Evolutionary conservation across 108 stramenopile species (phyloP).

Genomic region (Cyclotella sp.): DNA sequence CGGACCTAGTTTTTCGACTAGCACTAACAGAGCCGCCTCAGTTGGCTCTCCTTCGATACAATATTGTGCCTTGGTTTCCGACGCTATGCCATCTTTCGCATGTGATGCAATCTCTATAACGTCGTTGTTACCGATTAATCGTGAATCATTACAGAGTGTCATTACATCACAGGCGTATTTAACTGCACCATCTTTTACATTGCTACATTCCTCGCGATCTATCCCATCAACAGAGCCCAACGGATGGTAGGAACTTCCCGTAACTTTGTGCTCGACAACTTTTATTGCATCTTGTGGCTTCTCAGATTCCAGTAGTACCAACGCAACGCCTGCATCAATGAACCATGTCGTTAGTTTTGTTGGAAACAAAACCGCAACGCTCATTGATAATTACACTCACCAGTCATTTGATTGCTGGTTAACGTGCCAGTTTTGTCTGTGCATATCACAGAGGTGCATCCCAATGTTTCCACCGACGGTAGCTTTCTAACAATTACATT

Average conservation of each 20-base stretch:
- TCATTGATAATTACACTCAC: conserved; percentile 4
- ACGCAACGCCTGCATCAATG: conserved; percentile 29
- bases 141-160: conserved; percentile 85
- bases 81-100: conserved; percentile 11
- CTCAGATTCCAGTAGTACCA: conserved; percentile 58
- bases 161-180: conserved; percentile 71
- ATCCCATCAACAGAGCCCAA: conserved; percentile 68
- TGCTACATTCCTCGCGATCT: conserved; percentile 44
- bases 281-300: background rate
- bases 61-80: conserved; percentile 12
- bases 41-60: conserved; percentile 92
- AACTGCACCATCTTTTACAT: conserved; percentile 51
- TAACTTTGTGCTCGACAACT: conserved; percentile 64
- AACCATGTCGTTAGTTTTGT: background rate
- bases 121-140: conserved; percentile 69
- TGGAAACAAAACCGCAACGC: background rate
- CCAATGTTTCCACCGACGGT: conserved; percentile 97
- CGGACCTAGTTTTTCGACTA: conserved; percentile 88
- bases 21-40: conserved; percentile 90
- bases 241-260: conserved; percentile 75
- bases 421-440: conserved; percentile 95
- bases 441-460: conserved; percentile 92
- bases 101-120: conserved; percentile 1
- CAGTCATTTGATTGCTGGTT: conserved; percentile 98
- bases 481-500: conserved; percentile 87